phyloP scores from a whole-genome alignment of 1,284 basidiomycete genomes.

The Puccinia novopanici region DNA sequence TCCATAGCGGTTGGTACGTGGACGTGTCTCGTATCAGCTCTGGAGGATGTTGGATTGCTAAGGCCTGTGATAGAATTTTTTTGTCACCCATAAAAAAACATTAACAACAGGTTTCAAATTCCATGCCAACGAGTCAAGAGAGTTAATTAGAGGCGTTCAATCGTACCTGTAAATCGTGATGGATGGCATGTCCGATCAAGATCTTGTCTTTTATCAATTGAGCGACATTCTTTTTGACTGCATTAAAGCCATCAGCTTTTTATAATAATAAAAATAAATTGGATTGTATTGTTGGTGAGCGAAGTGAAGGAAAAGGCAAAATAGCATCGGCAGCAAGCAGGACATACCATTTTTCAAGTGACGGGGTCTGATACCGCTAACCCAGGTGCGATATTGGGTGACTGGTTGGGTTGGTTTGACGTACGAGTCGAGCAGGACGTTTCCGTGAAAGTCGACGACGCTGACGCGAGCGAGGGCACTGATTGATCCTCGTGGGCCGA shows the following conservation, averaged over 20 bases:
- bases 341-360: constrained; percentile 72
- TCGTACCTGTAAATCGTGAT: constrained; percentile 82
- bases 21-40: constrained; percentile 82
- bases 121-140: neutral
- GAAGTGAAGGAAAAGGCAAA: neutral
- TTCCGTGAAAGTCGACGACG: constrained; percentile 86
- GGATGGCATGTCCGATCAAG: constrained; percentile 86
- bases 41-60: constrained; percentile 83
- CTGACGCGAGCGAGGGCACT: constrained; percentile 87
- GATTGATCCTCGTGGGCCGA: constrained; percentile 76
- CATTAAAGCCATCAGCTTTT: constrained; percentile 77
- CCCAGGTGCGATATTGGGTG: constrained; percentile 89
- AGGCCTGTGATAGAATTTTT: constrained; percentile 64
- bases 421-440: constrained; percentile 77
- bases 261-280: too few relatives aligned
- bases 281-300: neutral
- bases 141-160: neutral
- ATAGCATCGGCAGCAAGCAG: neutral
- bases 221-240: constrained; percentile 78
- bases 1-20: constrained; percentile 62
- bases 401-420: constrained; percentile 84
- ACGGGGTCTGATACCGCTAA: constrained; percentile 76
- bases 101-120: neutral
- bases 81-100: constrained; percentile 12
- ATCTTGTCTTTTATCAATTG: constrained; percentile 76